These are phyloP conservation scores for Backusella tarrabulga DNA, from an alignment of 192 early-diverging fungal genomes.

Conservation along the genomic window DNA sequence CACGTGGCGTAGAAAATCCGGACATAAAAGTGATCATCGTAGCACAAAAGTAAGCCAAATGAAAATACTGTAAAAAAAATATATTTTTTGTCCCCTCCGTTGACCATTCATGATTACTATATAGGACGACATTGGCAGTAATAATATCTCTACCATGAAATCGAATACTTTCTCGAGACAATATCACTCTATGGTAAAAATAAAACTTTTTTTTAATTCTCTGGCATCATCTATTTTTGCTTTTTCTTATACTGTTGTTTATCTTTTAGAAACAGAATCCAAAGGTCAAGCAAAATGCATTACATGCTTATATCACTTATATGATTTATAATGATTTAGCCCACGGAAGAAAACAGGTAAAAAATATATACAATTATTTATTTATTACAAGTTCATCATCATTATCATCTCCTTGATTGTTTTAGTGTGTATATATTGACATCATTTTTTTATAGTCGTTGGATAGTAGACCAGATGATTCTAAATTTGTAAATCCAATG, in stretches of 20 bases:
- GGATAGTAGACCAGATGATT: slow-evolving; percentile 1
- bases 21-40: slow-evolving; percentile 11
- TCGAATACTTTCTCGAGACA: slow-evolving; percentile 14
- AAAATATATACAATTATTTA: background rate
- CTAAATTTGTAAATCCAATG: background rate
- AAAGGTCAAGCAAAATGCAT: slow-evolving; percentile 48
- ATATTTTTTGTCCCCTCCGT: background rate
- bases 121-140: background rate
- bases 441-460: background rate
- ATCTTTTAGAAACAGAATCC: slow-evolving; percentile 43
- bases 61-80: background rate
- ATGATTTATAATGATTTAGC: slow-evolving; percentile 47
- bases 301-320: slow-evolving; percentile 49
- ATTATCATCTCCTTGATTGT: background rate
- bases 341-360: slow-evolving; percentile 18
- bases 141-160: background rate
- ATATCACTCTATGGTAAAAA: slow-evolving; percentile 24
- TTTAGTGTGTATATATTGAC: background rate
- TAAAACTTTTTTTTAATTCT: background rate
- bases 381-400: background rate
- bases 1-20: background rate
- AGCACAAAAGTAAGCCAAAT: background rate
- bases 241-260: background rate
- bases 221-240: background rate
- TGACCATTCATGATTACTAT: background rate